Evolutionary conservation across 805 yeast genomes (phyloP), one percentile per base, ranked within the genome.

Genomic region (Metschnikowia cerradonensis): DNA sequence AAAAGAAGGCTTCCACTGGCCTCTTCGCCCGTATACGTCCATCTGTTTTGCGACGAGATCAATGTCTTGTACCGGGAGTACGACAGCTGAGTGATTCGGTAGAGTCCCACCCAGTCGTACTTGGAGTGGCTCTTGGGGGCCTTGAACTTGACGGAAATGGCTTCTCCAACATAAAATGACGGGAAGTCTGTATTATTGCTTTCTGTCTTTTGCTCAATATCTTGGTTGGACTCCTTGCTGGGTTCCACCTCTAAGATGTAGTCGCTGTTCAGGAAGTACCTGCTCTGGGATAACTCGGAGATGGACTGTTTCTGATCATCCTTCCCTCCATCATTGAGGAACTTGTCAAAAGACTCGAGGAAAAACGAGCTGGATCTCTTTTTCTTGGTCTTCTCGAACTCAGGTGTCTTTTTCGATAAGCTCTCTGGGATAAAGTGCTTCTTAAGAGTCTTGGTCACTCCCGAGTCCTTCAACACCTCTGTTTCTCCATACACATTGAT

Each of bases 71-170:
- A 74, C 48, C 82, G 73, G 19, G 84, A 78, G 34, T 71, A 71
- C 4, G 82, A 77, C 15, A 88, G 81, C 53, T 79, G 86, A 23
- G 79, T 68, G 8, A 85, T 77, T 48, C 80, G 79, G 67, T 88
- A 88, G 31, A 88, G 66, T 0, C 94, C 95, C 56, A 88, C 77
- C 96, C 96, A 88, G 62, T 86, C 91, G 40, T 71, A 74, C 0
- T 67, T 51, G 15, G 80, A 68, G 54, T 79, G 82, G 22, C 60
- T 52, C 2, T 67, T 68, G 1, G 88, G 85, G 0, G 84, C 70
- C 26, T 66, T 62, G 84, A 87, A 88, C 19, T 66, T 60, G 3
- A 85, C 76, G 19, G 62, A 63, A 23, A 88, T 75, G 2, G 86
- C 80, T 6, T 71, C 65, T 1, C 90, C 90, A 52, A 81, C 59